These are phyloP conservation scores for Blastocrithidia nonstop DNA, from an alignment of 208 protist genomes.

Conservation along the genomic window DNA sequence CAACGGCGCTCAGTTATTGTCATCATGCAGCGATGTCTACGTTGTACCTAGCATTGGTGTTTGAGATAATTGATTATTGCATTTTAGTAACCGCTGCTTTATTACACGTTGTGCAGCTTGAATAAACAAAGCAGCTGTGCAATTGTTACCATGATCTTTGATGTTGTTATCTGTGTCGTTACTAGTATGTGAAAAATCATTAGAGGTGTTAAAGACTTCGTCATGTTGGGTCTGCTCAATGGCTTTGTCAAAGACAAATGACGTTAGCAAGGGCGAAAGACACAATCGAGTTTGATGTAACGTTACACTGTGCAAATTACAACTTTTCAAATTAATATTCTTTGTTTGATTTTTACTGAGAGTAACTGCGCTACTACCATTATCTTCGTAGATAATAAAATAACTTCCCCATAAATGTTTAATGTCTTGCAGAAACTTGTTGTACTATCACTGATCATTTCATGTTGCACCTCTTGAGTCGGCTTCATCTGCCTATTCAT, in stretches of 20 bases:
- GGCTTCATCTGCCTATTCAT: neutral
- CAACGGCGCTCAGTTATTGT: conserved; percentile 12
- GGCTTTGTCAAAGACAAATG: neutral
- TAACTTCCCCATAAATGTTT: neutral
- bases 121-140: neutral
- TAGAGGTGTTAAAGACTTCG: no score
- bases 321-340: no score
- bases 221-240: neutral
- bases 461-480: neutral
- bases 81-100: neutral
- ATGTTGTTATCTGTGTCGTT: neutral
- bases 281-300: neutral
- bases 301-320: neutral
- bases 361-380: neutral
- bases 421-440: neutral
- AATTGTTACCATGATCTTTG: neutral
- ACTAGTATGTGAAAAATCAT: no score
- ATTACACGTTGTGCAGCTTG: neutral
- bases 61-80: neutral
- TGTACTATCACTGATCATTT: no score
- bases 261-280: conserved; percentile 1
- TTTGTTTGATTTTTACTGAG: no score
- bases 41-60: conserved; percentile 7
- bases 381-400: neutral
- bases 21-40: neutral